Evolutionary conservation across 352 stramenopile genomes (phyloP).

Genomic region (Globisporangium sylvaticum): DNA sequence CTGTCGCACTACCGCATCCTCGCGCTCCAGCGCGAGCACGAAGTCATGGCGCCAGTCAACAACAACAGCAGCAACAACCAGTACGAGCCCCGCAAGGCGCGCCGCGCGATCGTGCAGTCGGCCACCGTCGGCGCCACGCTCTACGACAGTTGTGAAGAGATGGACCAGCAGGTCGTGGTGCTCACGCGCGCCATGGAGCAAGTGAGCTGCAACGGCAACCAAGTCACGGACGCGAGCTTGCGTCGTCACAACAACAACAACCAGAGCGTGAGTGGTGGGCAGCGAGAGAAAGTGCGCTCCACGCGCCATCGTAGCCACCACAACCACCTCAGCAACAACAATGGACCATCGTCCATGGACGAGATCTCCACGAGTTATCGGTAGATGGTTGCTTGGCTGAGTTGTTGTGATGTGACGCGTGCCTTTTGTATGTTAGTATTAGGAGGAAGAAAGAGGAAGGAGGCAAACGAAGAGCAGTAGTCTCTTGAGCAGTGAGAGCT

Average conservation of each 20-base stretch:
- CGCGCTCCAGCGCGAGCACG: slow-evolving; percentile 60
- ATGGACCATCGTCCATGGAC: not conserved
- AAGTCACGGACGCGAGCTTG: slow-evolving; percentile 5
- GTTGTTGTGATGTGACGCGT: not conserved
- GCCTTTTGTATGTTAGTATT: not conserved
- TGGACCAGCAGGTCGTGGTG: slow-evolving; percentile 13
- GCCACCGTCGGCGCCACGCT: not conserved
- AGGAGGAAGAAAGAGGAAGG: not conserved
- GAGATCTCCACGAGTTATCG: slow-evolving; percentile 3
- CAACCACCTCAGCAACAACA: not conserved
- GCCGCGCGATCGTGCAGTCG: slow-evolving; percentile 1
- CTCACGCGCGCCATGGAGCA: slow-evolving; percentile 12
- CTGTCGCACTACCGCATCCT: slow-evolving; percentile 62
- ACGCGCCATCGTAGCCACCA: not conserved
- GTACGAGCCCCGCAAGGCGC: slow-evolving; percentile 2
- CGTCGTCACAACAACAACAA: slow-evolving; percentile 12
- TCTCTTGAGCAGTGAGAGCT: not conserved
- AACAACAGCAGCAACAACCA: slow-evolving; percentile 23
- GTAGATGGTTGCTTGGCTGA: not conserved
- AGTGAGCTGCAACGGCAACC: not conserved
- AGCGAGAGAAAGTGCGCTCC: not conserved
- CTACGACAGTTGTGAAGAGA: not conserved
- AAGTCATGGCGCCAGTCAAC: slow-evolving; percentile 28
- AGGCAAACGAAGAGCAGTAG: not conserved
- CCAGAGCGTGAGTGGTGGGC: not conserved